Evolutionary conservation across 1,139 yeast genomes (phyloP).

Genomic region (Suhomyces panamericanus): DNA sequence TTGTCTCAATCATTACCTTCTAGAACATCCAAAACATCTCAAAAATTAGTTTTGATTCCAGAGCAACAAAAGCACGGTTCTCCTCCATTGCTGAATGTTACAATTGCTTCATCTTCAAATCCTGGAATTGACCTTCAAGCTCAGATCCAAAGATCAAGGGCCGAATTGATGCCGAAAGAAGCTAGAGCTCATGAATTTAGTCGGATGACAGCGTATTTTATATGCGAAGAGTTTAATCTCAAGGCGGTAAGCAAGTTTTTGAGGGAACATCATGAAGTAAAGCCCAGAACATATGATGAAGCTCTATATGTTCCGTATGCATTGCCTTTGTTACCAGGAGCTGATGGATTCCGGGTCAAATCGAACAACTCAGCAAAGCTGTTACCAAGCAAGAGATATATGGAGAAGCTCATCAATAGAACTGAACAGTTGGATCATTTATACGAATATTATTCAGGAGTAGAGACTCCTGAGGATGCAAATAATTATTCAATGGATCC

Average conservation of each 20-base stretch:
- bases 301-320: slow-evolving; percentile 88
- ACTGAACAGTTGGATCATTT: slow-evolving; percentile 88
- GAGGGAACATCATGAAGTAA: slow-evolving; percentile 69
- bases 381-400: slow-evolving; percentile 58
- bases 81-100: slow-evolving; percentile 17
- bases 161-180: slow-evolving; percentile 70
- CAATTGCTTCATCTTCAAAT: slow-evolving; percentile 9
- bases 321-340: slow-evolving; percentile 84
- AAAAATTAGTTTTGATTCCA: slow-evolving; percentile 83
- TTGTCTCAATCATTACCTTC: slow-evolving; percentile 71
- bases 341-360: slow-evolving; percentile 78
- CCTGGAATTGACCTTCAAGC: slow-evolving; percentile 26
- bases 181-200: slow-evolving; percentile 69
- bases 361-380: slow-evolving; percentile 72
- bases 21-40: slow-evolving; percentile 85
- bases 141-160: slow-evolving; percentile 55
- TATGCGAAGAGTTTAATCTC: slow-evolving; percentile 78
- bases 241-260: slow-evolving; percentile 64
- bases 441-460: slow-evolving; percentile 87
- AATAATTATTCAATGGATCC: slow-evolving; percentile 57
- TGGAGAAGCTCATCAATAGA: slow-evolving; percentile 77
- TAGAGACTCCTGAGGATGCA: slow-evolving; percentile 65
- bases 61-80: slow-evolving; percentile 43
- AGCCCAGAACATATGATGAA: slow-evolving; percentile 87
- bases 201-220: slow-evolving; percentile 86